phyloP scores from a whole-genome alignment of 305 asterid species.

The Stenogyne calaminthoides region DNA sequence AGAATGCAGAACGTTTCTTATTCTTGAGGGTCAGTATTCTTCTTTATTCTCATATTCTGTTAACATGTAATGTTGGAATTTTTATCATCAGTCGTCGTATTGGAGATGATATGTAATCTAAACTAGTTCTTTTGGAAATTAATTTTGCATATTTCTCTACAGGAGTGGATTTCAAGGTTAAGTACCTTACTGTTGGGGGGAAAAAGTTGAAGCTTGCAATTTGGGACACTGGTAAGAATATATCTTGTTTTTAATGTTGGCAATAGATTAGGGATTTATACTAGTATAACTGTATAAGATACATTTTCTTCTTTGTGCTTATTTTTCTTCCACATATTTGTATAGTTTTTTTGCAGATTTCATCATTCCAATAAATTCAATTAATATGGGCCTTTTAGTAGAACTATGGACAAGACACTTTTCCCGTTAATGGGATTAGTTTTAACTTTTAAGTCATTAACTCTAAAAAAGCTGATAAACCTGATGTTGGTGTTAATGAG shows the following conservation, averaged over 20 bases:
- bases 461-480: background rate
- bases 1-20: background rate
- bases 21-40: conserved; percentile 40
- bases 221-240: conserved; percentile 87
- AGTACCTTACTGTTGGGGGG: conserved; percentile 79
- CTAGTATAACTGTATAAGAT: background rate
- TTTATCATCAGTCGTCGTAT: background rate
- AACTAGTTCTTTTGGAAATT: conserved; percentile 5
- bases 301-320: background rate
- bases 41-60: conserved; percentile 64
- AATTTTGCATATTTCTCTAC: conserved; percentile 9
- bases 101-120: background rate
- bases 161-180: conserved; percentile 90
- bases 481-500: background rate
- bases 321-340: background rate
- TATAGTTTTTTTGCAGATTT: background rate
- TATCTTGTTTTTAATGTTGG: background rate
- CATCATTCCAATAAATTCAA: background rate
- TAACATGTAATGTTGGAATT: conserved; percentile 17
- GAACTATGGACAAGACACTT: background rate
- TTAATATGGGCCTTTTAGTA: background rate
- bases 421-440: background rate
- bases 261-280: background rate
- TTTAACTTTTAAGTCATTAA: background rate
- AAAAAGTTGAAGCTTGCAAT: conserved; percentile 95